Conservation (phyloP, 2,329 filamentous ascomycete genomes). For the Lachnellula occidentalis region DNA sequence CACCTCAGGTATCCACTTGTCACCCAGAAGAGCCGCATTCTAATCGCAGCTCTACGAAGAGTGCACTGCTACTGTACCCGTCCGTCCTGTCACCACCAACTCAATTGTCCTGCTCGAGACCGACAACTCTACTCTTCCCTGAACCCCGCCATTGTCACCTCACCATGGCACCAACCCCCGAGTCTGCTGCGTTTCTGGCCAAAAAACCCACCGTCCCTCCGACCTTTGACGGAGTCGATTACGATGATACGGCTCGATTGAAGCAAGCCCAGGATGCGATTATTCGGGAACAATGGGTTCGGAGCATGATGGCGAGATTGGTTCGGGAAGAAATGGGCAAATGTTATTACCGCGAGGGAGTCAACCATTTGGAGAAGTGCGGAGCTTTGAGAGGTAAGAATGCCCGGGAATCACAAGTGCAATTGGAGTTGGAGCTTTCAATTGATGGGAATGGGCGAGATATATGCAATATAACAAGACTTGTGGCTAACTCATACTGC, state of each 20-base stretch:
- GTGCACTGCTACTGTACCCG: neutral
- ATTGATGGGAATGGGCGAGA: neutral
- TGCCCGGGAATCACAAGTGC: neutral
- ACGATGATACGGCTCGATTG: constrained; percentile 72
- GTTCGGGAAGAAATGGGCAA: constrained; percentile 79
- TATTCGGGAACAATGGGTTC: constrained; percentile 82
- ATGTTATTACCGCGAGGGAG: constrained; percentile 78
- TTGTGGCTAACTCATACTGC: constrained; percentile 5
- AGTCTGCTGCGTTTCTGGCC: constrained; percentile 75
- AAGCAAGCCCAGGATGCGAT: constrained; percentile 81
- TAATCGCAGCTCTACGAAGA: neutral
- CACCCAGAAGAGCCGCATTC: constrained; percentile 4
- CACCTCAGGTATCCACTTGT: neutral
- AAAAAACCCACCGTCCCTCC: constrained; percentile 78
- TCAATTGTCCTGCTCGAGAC: constrained; percentile 3
- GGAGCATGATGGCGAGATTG: constrained; percentile 80
- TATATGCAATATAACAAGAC: neutral
- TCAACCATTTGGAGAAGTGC: constrained; percentile 87
- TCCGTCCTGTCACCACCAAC: neutral
- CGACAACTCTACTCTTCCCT: neutral
- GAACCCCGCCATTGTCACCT: neutral
- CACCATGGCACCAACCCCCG: constrained; percentile 68
- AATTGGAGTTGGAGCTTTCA: neutral
- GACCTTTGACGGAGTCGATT: constrained; percentile 83
- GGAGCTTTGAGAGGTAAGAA: constrained; percentile 70